A percentile compares a stretch with the other conserved stretches of the same genome.
These are phyloP conservation scores for Chrysanthemum seticuspe DNA, from an alignment of 129 eudicot species.

Conservation along the genomic window DNA sequence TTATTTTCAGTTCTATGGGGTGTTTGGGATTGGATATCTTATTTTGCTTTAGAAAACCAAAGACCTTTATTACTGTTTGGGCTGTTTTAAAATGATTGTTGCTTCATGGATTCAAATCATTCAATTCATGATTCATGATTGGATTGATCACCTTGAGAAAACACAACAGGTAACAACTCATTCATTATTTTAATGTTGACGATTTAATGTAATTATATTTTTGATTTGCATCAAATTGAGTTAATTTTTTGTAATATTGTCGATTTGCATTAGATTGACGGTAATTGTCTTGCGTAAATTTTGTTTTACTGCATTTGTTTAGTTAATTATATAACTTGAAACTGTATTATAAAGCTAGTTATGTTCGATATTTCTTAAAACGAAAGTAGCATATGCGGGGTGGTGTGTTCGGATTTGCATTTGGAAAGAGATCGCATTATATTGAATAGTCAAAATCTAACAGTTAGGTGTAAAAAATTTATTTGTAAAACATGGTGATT, in stretches of 20 bases:
- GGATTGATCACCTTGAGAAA: slow-evolving; percentile 68
- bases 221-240: neutral
- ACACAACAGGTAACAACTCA: slow-evolving; percentile 43
- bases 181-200: neutral
- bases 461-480: neutral
- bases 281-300: too few relatives aligned
- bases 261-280: slow-evolving; percentile 39
- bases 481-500: neutral
- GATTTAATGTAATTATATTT: neutral
- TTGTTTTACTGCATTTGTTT: too few relatives aligned
- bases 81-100: slow-evolving; percentile 51
- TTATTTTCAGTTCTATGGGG: too few relatives aligned
- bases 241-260: neutral
- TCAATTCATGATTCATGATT: slow-evolving; percentile 73
- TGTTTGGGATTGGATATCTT: too few relatives aligned
- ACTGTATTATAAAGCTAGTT: too few relatives aligned
- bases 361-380: neutral
- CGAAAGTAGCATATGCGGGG: neutral
- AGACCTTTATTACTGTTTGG: too few relatives aligned
- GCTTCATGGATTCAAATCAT: slow-evolving; percentile 67
- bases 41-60: too few relatives aligned
- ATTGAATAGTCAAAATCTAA: neutral
- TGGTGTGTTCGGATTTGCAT: neutral
- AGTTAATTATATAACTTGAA: too few relatives aligned
- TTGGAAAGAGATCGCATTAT: neutral